Evolutionary conservation across 192 early-diverging fungal species (phyloP), one percentile per base, ranked within the genome.

Genomic region (Mortierella claussenii): DNA sequence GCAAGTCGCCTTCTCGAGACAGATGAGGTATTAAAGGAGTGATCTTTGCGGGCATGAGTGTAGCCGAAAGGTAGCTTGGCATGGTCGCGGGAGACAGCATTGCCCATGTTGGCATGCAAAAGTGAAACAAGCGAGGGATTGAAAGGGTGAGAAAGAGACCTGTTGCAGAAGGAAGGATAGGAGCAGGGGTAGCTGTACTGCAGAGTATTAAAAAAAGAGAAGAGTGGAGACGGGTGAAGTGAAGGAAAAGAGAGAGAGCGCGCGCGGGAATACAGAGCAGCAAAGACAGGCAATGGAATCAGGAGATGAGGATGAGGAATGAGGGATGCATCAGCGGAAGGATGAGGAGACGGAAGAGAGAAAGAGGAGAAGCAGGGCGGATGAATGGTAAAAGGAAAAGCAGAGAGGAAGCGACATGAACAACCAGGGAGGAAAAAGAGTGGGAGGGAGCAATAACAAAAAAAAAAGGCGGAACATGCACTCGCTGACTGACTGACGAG

Each of bases 21-120:
- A 6, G 62, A 76, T 23, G 68, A 67, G 32, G 34, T 48, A 42
- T 34, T 71, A 74, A 60, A 70, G 63, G 63, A 51, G 21, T 78
- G 79, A 37, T 68, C 68, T 26, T 69, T 71, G 15, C 69, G 59
- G 20, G 69, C 53, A 53, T 67, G 67, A 21, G 75, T 80, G 55
- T 85, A 87, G 31, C 81, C 85, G 60, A 87, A 80, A 4, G 85
- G 85, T 23, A 87, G 85, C 28, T 75, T 79, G 40, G 76, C 80
- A 37, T 85, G 81, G 43, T 85, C 81, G 56, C 80, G 80, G 30
- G 81, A 79, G 37, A 82, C 65, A 26, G 83, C 57, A 10, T 57
- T 45, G 26, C 85, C 85, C 85, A 87, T 87, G 26, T 31, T 62
- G 37, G 17, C n/a, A 10, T 24, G 20, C 7, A 5, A 36, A 31